Base-by-base conservation (phyloP, 2,329 filamentous ascomycete genomes). In the Aureobasidium sp. region DNA sequence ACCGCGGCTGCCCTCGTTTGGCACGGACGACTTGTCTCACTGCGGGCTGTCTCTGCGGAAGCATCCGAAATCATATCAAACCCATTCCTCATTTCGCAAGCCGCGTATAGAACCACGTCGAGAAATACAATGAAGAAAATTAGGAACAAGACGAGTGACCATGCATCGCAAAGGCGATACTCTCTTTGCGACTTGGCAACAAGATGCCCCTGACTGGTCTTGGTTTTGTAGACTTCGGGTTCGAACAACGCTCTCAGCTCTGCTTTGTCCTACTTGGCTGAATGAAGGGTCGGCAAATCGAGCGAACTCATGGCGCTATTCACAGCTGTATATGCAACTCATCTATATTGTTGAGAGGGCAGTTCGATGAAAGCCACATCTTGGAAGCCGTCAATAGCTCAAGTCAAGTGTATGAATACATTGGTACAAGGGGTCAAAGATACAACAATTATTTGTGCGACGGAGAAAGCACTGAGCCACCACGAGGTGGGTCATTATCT, bases 21-120 rank as follows among this genome's bases (percentile, higher is more conserved):
- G 40, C 40, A 44, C 40, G 40, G 40, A 44, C 25, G 11, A 21
- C 4, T 19, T 30, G 25, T 30, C 40, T 21, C 25, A n/a, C 42
- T 16, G 35, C 35, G 17, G 4, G 35, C 16, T 19, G 35, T 6
- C n/a, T 38, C n/a, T 4, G 16, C 44, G 44, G 44, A 12, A 48
- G 44, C 14, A 16, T n/a, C 44, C 32, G 30, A 24, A 27, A 48
- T 48, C 42, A 37, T 48, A 48, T 48, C 44, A 48, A 48, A 48
- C 44, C 44, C n/a, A n/a, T 48, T 35, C 44, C 41, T 19, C 17
- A 32, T 45, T 45, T 25, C 12, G 29, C 40, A 30, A 19, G 10
- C 40, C 16, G 16, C 40, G 19, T 24, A n/a, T 14, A 34, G 30
- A 34, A n/a, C n/a, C 11, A 34, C 6, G 30, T 14, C 11, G 14